These are phyloP conservation scores for Paspalum notatum DNA, from an alignment of 176 grass and related monocot genomes.

Conservation along the genomic window DNA sequence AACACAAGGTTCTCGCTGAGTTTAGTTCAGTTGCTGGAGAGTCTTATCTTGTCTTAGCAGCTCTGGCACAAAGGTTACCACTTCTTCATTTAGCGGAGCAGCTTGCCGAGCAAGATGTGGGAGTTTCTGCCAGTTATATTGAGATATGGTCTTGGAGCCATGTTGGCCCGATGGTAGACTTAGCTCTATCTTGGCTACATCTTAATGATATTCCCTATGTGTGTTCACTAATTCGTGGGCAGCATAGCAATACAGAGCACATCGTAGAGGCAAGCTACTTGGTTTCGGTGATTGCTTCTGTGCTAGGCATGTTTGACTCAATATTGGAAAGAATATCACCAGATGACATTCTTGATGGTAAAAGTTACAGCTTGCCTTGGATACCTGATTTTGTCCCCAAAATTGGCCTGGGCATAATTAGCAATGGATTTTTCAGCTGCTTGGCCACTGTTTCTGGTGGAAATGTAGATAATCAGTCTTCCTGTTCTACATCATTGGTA, in stretches of 20 bases:
- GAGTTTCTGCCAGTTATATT: constrained; percentile 22
- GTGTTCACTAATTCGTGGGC: constrained; percentile 34
- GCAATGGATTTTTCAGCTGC: constrained; percentile 70
- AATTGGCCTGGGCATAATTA: constrained; percentile 71
- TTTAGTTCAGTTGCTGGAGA: constrained; percentile 82
- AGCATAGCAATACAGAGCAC: constrained; percentile 41
- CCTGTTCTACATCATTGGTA: constrained; percentile 50
- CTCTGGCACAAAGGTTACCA: constrained; percentile 76
- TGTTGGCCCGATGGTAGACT: constrained; percentile 82
- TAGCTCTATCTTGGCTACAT: constrained; percentile 69
- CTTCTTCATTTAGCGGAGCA: constrained; percentile 68
- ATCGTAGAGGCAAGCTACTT: constrained; percentile 42
- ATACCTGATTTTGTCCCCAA: constrained; percentile 90
- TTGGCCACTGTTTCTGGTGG: constrained; percentile 7
- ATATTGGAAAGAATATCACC: constrained; percentile 77
- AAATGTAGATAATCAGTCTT: constrained; percentile 38
- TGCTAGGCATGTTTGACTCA: constrained; percentile 79
- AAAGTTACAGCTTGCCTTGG: constrained; percentile 60
- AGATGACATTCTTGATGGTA: constrained; percentile 30
- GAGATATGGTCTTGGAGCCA: constrained; percentile 84
- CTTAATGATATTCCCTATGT: constrained; percentile 59
- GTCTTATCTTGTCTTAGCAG: constrained; percentile 77
- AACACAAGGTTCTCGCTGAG: constrained; percentile 62
- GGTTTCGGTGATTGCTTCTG: constrained; percentile 83
- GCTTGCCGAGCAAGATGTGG: constrained; percentile 48